These are phyloP conservation scores for Saccharomycopsis oosterbeekiorum DNA, from an alignment of 805 yeast species.

Conservation along the genomic window DNA sequence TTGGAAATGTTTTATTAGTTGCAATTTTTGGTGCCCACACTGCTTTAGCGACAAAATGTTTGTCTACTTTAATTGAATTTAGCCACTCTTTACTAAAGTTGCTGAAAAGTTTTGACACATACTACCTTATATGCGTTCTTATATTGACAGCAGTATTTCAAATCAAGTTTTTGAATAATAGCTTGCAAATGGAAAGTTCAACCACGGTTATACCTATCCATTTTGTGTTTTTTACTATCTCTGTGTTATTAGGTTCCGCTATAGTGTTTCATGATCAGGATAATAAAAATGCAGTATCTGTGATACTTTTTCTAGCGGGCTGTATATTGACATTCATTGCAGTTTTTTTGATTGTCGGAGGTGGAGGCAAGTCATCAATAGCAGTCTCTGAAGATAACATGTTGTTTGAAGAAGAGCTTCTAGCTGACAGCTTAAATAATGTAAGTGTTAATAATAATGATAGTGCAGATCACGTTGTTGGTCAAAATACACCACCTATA, in stretches of 20 bases:
- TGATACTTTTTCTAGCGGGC: neutral
- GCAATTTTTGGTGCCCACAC: constrained; percentile 40
- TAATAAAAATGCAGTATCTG: constrained; percentile 19
- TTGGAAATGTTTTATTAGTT: constrained; percentile 29
- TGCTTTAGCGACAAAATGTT: constrained; percentile 35
- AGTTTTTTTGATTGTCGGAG: constrained; percentile 2
- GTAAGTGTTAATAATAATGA: neutral
- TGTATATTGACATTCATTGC: neutral
- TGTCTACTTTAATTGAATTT: constrained; percentile 27
- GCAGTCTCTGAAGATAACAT: neutral
- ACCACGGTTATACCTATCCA: constrained; percentile 42
- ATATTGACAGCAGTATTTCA: constrained; percentile 33
- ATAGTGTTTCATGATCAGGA: constrained; percentile 33
- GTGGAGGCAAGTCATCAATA: neutral
- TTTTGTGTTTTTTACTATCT: constrained; percentile 37
- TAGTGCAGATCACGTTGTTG: neutral
- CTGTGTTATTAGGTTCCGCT: constrained; percentile 35
- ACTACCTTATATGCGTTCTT: constrained; percentile 26
- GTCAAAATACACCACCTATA: neutral
- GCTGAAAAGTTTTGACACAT: constrained; percentile 24
- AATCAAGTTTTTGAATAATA: constrained; percentile 30
- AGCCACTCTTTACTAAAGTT: constrained; percentile 10
- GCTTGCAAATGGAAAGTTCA: constrained; percentile 32
- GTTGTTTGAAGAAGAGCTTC: neutral
- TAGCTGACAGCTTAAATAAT: neutral